These are phyloP conservation scores for Simplicillium aogashimaense DNA, from an alignment of 2,329 filamentous ascomycete genomes.

Conservation along the genomic window DNA sequence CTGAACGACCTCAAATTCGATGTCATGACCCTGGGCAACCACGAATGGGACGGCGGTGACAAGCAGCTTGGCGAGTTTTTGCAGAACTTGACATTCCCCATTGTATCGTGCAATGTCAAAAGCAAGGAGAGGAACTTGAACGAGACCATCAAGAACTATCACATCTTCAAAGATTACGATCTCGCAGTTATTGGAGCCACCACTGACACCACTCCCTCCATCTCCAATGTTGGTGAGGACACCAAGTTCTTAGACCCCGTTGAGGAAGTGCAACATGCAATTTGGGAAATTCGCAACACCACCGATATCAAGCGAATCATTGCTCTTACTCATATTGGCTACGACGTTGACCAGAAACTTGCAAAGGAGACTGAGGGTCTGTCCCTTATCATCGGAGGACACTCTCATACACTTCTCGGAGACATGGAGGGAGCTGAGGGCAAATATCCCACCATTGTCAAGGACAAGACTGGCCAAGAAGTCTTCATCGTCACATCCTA, in stretches of 20 bases:
- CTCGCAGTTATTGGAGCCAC: slow-evolving; percentile 57
- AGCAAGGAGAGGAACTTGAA: slow-evolving; percentile 51
- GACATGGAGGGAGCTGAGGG: slow-evolving; percentile 47
- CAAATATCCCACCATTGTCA: slow-evolving; percentile 52
- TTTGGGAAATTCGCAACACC: slow-evolving; percentile 50
- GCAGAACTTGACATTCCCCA: slow-evolving; percentile 53
- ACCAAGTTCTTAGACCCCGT: slow-evolving; percentile 51
- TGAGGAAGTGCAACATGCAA: slow-evolving; percentile 47
- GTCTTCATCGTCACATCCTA: slow-evolving; percentile 61
- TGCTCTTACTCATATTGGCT: slow-evolving; percentile 58
- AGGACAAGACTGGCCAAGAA: slow-evolving; percentile 52
- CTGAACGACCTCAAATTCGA: slow-evolving; percentile 57
- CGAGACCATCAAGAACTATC: slow-evolving; percentile 54
- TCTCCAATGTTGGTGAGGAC: slow-evolving; percentile 46
- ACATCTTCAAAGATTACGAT: slow-evolving; percentile 51
- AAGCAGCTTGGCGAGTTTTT: slow-evolving; percentile 52
- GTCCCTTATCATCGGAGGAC: slow-evolving; percentile 59
- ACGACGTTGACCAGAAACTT: slow-evolving; percentile 51
- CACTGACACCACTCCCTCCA: slow-evolving; percentile 46
- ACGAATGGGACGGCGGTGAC: slow-evolving; percentile 58
- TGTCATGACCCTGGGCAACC: slow-evolving; percentile 58
- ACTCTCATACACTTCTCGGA: slow-evolving; percentile 51
- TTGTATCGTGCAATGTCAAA: slow-evolving; percentile 53
- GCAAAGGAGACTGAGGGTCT: slow-evolving; percentile 50
- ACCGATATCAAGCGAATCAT: slow-evolving; percentile 56